These are phyloP conservation scores for Pythium brachiatum DNA, from an alignment of 352 stramenopile genomes.

Conservation along the genomic window DNA sequence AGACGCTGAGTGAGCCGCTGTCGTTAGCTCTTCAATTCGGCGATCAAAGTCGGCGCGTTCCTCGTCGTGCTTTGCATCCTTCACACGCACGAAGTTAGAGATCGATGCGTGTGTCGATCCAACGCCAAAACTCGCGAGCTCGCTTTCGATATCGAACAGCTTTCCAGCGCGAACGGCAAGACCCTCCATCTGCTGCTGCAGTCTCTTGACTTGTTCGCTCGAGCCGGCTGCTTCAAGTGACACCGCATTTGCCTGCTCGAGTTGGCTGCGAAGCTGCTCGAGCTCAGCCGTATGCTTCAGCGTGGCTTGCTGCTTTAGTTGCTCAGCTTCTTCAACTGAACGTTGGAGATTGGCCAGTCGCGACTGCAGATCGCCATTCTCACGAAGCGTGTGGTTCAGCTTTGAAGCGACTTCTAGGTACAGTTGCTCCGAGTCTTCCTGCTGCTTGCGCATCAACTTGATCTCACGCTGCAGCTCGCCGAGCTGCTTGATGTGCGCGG, in stretches of 20 bases:
- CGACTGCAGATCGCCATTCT: conserved; percentile 32
- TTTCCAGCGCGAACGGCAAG: neutral
- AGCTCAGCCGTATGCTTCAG: conserved; percentile 5
- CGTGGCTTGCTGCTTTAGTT: conserved; percentile 7
- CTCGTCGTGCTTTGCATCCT: conserved; percentile 5
- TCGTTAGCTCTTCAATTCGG: conserved; percentile 11
- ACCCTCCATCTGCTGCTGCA: conserved; percentile 3
- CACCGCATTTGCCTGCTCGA: neutral
- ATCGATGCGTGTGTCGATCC: neutral
- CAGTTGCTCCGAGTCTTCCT: conserved; percentile 54
- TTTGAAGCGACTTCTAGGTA: conserved; percentile 60
- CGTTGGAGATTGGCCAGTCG: conserved; percentile 15
- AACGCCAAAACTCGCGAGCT: neutral
- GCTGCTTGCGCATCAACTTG: conserved; percentile 39
- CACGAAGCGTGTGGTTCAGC: conserved; percentile 50
- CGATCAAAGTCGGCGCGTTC: neutral
- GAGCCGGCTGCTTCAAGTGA: neutral
- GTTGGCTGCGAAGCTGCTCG: conserved; percentile 12
- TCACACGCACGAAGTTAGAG: conserved; percentile 2
- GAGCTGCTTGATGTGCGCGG: conserved; percentile 23
- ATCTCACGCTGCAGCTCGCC: conserved; percentile 47
- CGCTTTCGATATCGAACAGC: conserved; percentile 5
- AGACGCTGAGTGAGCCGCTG: neutral
- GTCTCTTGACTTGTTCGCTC: neutral
- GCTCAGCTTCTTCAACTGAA: conserved; percentile 12